phyloP scores from a whole-genome alignment of 306 rosid genomes.

The Quercus wislizeni region DNA sequence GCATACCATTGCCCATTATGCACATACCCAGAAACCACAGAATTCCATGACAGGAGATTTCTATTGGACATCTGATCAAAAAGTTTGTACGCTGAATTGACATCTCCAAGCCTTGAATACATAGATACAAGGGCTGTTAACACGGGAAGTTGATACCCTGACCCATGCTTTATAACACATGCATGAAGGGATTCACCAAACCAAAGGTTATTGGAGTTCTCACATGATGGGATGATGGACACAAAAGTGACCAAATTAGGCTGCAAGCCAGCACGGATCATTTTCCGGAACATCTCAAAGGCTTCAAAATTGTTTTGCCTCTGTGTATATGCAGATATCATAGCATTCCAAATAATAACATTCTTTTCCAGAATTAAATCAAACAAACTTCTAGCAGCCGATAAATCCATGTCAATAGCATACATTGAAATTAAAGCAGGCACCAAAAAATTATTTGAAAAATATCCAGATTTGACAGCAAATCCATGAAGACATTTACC shows the following conservation, averaged over 20 bases:
- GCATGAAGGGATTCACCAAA: constrained; percentile 38
- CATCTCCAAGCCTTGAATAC: constrained; percentile 30
- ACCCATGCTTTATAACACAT: constrained; percentile 27
- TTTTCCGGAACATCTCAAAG: constrained; percentile 18
- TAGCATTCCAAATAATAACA: constrained; percentile 29
- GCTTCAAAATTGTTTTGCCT: constrained; percentile 20
- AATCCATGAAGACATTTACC: constrained; percentile 34
- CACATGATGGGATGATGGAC: constrained; percentile 35
- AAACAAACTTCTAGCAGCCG: constrained; percentile 26
- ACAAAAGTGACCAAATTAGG: constrained; percentile 30
- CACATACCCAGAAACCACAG: constrained; percentile 29
- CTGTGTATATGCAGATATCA: constrained; percentile 32
- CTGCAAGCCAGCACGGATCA: constrained; percentile 5
- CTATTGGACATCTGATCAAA: constrained; percentile 10
- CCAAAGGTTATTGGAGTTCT: not conserved
- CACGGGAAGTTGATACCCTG: constrained; percentile 20
- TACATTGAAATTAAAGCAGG: constrained; percentile 41
- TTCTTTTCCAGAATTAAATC: constrained; percentile 20
- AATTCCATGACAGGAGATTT: constrained; percentile 30
- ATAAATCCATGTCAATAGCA: constrained; percentile 17
- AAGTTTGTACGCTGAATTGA: constrained; percentile 19
- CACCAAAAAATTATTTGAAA: constrained; percentile 20
- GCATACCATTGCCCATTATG: constrained; percentile 28
- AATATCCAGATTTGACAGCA: constrained; percentile 28
- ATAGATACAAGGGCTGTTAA: constrained; percentile 28